These are phyloP conservation scores for Podaxis carcinomalis DNA, from an alignment of 768 basidiomycete species.

Conservation along the genomic window DNA sequence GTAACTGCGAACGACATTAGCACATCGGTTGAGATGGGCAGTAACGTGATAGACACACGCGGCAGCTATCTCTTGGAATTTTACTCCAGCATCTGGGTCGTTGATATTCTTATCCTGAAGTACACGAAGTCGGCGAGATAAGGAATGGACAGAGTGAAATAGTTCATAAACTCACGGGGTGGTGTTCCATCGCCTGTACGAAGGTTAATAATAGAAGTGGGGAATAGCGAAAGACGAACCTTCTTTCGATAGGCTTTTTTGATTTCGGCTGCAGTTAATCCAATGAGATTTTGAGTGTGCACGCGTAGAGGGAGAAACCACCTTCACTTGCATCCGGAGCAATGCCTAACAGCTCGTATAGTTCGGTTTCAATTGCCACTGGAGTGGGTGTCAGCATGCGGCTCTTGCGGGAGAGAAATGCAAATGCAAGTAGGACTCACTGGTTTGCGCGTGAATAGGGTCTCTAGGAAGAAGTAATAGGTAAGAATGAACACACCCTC, in stretches of 20 bases:
- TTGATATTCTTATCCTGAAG: constrained; percentile 70
- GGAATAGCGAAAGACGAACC: constrained; percentile 37
- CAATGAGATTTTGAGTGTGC: constrained; percentile 14
- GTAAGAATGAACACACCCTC: constrained; percentile 5
- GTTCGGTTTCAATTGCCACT: constrained; percentile 75
- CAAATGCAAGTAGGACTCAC: not conserved
- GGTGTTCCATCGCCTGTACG: constrained; percentile 76
- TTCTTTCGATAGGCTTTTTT: constrained; percentile 94
- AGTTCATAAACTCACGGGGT: constrained; percentile 52
- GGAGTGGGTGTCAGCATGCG: not conserved
- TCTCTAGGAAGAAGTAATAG: not conserved
- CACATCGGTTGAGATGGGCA: constrained; percentile 1
- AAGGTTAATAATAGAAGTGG: constrained; percentile 9
- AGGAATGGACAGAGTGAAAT: not conserved
- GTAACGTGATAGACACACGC: constrained; percentile 51
- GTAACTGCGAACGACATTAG: constrained; percentile 46
- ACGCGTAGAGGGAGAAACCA: constrained; percentile 22
- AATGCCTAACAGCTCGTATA: constrained; percentile 86
- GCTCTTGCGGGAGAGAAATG: not conserved
- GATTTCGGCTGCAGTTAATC: constrained; percentile 59
- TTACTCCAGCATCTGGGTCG: constrained; percentile 75
- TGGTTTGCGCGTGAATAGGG: not conserved
- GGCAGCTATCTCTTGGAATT: constrained; percentile 86
- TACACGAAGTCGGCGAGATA: not conserved
- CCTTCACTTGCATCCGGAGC: constrained; percentile 67